These are phyloP conservation scores for Fusarium phyllophilum DNA, from an alignment of 2,329 filamentous ascomycete species.

Conservation along the genomic window DNA sequence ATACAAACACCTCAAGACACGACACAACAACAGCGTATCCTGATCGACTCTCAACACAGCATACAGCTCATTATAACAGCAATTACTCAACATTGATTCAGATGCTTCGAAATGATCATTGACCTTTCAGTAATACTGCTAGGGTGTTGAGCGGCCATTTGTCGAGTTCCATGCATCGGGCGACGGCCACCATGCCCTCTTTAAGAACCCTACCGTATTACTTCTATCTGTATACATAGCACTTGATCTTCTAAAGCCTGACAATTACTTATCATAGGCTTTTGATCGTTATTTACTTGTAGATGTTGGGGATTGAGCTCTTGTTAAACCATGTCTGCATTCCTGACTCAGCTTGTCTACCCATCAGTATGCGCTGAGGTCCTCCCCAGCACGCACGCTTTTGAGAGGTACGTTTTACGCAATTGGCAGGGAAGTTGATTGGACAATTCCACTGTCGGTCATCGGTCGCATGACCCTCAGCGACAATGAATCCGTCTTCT, in stretches of 20 bases:
- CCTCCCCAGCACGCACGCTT: neutral
- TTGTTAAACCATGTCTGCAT: neutral
- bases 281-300: neutral
- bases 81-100: neutral
- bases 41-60: neutral
- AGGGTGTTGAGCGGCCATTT: neutral
- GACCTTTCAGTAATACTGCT: neutral
- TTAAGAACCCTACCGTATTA: neutral
- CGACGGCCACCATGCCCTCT: neutral
- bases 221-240: too few relatives aligned
- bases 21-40: neutral
- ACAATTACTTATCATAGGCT: accelerated
- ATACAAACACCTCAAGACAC: neutral
- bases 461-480: too few relatives aligned
- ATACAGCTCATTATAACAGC: neutral
- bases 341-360: neutral
- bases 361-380: neutral
- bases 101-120: neutral
- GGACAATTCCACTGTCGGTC: neutral
- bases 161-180: neutral
- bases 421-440: neutral
- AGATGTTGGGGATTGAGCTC: neutral
- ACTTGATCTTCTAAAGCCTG: too few relatives aligned
- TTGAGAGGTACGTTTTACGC: neutral
- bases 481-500: too few relatives aligned